Percentiles rank a stretch among this genome's conserved stretches.
These are phyloP conservation scores for Sanghuangporus sanghuang DNA, from an alignment of 1,284 basidiomycete species.

Conservation along the genomic window DNA sequence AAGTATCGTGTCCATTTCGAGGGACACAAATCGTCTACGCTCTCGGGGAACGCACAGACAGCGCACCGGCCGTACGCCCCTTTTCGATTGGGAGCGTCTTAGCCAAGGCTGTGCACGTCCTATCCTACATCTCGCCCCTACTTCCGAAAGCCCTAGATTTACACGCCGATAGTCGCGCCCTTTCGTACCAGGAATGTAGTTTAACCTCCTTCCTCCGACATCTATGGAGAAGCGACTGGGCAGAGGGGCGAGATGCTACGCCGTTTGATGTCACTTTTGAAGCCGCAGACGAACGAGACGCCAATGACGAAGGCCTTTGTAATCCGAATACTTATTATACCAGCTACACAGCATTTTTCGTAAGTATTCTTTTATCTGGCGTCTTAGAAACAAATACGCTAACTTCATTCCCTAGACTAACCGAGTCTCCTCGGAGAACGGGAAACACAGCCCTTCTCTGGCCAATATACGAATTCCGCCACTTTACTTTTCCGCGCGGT, in stretches of 20 bases:
- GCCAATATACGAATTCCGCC: slow-evolving; percentile 18
- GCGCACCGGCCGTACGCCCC: slow-evolving; percentile 36
- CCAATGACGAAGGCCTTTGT: slow-evolving; percentile 31
- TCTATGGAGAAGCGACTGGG: slow-evolving; percentile 46
- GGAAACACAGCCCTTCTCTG: slow-evolving; percentile 9
- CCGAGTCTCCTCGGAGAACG: slow-evolving; percentile 3
- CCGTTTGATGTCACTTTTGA: slow-evolving; percentile 47
- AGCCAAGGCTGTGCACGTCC: slow-evolving; percentile 35
- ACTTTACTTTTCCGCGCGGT: slow-evolving; percentile 25
- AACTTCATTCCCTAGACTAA: not conserved
- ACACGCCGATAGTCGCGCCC: slow-evolving; percentile 37
- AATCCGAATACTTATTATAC: slow-evolving; percentile 38
- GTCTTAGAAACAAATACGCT: not conserved
- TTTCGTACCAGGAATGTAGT: slow-evolving; percentile 36
- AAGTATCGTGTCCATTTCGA: slow-evolving; percentile 45
- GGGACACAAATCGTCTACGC: slow-evolving; percentile 45
- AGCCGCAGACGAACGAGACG: slow-evolving; percentile 41
- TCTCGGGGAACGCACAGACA: slow-evolving; percentile 38
- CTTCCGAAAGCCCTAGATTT: slow-evolving; percentile 36
- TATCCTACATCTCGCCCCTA: slow-evolving; percentile 40
- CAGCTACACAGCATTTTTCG: slow-evolving; percentile 38
- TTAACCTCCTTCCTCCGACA: slow-evolving; percentile 31
- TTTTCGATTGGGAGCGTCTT: slow-evolving; percentile 38
- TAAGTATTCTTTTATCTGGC: slow-evolving; percentile 20
- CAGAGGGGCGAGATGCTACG: slow-evolving; percentile 39